These are phyloP conservation scores for Blastomyces silverae DNA, from an alignment of 2,329 filamentous ascomycete genomes.

Conservation along the genomic window DNA sequence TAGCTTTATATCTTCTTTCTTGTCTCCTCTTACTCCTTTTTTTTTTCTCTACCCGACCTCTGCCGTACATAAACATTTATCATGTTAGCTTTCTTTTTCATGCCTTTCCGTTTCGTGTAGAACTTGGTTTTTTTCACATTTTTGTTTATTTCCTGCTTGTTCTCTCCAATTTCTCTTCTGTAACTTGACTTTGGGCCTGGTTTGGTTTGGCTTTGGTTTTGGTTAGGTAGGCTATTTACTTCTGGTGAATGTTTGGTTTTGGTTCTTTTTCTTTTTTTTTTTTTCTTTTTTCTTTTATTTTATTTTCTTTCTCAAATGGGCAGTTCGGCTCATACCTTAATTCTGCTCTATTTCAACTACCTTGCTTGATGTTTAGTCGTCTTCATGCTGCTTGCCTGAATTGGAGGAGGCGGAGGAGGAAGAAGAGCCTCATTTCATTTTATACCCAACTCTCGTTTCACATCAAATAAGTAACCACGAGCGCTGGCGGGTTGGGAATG, in stretches of 20 bases:
- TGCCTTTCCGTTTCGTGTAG: neutral
- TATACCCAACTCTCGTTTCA: neutral
- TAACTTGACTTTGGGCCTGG: neutral
- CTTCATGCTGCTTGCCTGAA: neutral
- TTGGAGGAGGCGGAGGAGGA: neutral
- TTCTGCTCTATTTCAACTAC: neutral
- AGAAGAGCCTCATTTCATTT: neutral
- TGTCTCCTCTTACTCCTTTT: neutral
- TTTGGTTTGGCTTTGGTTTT: neutral
- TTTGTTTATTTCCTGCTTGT: neutral
- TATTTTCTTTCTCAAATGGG: neutral
- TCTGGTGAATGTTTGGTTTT: neutral
- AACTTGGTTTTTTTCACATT: neutral
- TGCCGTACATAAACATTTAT: neutral
- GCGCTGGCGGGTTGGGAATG: neutral
- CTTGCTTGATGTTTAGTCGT: neutral
- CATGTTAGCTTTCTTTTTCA: neutral
- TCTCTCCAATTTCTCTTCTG: neutral
- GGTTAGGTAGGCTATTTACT: neutral
- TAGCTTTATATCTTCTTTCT: conserved; percentile 3
- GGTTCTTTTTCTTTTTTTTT: neutral
- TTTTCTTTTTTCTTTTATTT: neutral
- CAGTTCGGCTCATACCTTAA: neutral
- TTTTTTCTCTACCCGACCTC: neutral
- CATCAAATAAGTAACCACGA: neutral